phyloP scores from a whole-genome alignment of 225 moss, liverwort and hornwort species.

The Marchantia paleacea region DNA sequence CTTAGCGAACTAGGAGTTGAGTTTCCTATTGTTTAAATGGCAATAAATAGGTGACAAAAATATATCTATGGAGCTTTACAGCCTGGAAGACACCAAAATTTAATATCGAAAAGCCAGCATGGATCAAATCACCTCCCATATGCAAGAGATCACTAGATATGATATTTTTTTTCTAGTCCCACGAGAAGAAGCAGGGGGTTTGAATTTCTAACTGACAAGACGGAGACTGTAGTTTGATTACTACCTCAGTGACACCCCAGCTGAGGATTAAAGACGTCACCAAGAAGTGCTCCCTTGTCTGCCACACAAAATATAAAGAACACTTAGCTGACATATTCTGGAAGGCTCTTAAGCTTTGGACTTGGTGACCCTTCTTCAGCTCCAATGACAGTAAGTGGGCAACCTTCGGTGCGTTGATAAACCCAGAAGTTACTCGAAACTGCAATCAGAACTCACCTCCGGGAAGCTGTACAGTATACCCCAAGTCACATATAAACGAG shows the following conservation, averaged over 20 bases:
- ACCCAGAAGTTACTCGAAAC: background rate
- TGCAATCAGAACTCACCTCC: constrained; percentile 36
- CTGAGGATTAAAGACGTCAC: constrained; percentile 87
- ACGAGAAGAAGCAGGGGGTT: background rate
- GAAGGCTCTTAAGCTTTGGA: background rate
- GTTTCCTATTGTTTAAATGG: background rate
- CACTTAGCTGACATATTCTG: background rate
- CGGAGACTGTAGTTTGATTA: background rate
- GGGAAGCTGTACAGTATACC: constrained; percentile 84
- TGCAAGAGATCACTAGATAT: too few species aligned
- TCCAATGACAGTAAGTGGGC: background rate
- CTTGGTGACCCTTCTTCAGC: too few species aligned
- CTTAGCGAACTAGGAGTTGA: background rate
- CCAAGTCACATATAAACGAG: constrained; percentile 81
- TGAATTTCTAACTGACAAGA: background rate
- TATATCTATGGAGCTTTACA: too few species aligned
- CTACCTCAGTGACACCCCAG: constrained; percentile 86
- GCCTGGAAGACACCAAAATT: too few species aligned
- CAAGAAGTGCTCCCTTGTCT: constrained; percentile 85
- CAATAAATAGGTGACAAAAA: too few species aligned
- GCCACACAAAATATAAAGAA: constrained; percentile 15
- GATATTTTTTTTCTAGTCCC: background rate
- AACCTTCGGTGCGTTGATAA: background rate
- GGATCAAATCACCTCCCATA: too few species aligned
- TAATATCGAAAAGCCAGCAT: too few species aligned